phyloP scores from a whole-genome alignment of 1,284 basidiomycete genomes.

The Ustilago xerochloae region DNA sequence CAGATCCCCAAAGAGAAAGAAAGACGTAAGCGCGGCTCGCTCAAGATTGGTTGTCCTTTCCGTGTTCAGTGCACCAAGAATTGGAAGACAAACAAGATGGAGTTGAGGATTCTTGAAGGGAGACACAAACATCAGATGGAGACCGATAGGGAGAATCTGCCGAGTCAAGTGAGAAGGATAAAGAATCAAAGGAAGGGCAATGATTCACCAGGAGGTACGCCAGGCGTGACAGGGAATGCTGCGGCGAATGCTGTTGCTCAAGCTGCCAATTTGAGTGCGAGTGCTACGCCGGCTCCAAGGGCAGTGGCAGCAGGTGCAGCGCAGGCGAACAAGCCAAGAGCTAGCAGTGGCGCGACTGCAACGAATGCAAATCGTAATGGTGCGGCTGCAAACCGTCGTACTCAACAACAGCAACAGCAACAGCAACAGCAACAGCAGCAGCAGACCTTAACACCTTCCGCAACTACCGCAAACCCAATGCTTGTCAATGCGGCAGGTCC shows the following conservation, averaged over 20 bases:
- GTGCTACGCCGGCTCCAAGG: constrained; percentile 10
- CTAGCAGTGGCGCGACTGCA: constrained; percentile 1
- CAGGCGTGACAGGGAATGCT: constrained; percentile 27
- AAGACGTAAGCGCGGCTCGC: constrained; percentile 41
- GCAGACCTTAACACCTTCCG: background rate
- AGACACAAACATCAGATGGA: constrained; percentile 52
- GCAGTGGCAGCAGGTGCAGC: background rate
- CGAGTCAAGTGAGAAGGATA: constrained; percentile 40
- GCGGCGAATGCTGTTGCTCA: constrained; percentile 40
- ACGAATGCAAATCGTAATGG: constrained; percentile 8
- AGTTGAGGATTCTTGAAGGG: constrained; percentile 43
- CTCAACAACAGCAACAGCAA: constrained; percentile 1
- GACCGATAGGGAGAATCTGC: constrained; percentile 40
- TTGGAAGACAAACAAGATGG: constrained; percentile 52
- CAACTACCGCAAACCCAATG: constrained; percentile 10
- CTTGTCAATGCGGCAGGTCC: constrained; percentile 24
- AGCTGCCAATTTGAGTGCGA: constrained; percentile 32
- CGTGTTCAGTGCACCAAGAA: constrained; percentile 51
- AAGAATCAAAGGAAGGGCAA: constrained; percentile 36
- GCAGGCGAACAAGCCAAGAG: constrained; percentile 6
- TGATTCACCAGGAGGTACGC: constrained; percentile 12
- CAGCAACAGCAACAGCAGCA: constrained; percentile 6
- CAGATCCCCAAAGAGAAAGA: constrained; percentile 52
- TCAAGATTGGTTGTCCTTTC: constrained; percentile 52
- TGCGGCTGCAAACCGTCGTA: background rate